Evolutionary conservation across 2,329 filamentous ascomycete species (phyloP).

Genomic region (Arthrobotrys musiformis): DNA sequence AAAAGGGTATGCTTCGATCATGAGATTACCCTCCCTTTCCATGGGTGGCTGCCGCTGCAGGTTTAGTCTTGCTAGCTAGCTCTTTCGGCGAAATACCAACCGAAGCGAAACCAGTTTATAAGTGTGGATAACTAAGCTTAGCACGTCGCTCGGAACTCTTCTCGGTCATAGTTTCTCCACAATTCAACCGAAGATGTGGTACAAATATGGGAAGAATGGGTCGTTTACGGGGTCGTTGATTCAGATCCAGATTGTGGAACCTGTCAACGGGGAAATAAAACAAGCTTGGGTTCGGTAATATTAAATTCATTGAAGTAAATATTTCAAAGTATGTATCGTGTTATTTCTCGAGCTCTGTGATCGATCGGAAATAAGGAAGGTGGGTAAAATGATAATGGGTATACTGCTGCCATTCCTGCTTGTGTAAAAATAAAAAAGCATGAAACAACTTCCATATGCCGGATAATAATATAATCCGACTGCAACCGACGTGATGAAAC

Average conservation of each 20-base stretch:
- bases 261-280: background rate
- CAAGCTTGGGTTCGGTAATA: slow-evolving; percentile 4
- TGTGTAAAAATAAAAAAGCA: background rate
- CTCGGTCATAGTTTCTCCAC: slow-evolving; percentile 54
- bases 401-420: slow-evolving; percentile 9
- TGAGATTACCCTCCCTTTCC: slow-evolving; percentile 24
- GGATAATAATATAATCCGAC: slow-evolving; percentile 1
- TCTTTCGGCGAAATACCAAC: slow-evolving; percentile 44
- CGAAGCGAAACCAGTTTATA: slow-evolving; percentile 33
- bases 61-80: background rate
- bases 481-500: background rate
- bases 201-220: slow-evolving; percentile 35
- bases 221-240: background rate
- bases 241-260: background rate
- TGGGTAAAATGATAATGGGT: slow-evolving; percentile 26
- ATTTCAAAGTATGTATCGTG: too few relatives aligned
- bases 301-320: background rate
- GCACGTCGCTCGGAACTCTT: slow-evolving; percentile 26
- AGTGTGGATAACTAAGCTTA: background rate
- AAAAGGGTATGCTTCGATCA: background rate
- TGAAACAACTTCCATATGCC: background rate
- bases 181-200: slow-evolving; percentile 48
- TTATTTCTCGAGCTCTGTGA: background rate
- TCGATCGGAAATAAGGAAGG: slow-evolving; percentile 1
- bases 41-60: slow-evolving; percentile 4